Evolutionary conservation across 208 protist species (phyloP), one percentile per base, ranked within the genome.

Genomic region (Leishmania tropica): DNA sequence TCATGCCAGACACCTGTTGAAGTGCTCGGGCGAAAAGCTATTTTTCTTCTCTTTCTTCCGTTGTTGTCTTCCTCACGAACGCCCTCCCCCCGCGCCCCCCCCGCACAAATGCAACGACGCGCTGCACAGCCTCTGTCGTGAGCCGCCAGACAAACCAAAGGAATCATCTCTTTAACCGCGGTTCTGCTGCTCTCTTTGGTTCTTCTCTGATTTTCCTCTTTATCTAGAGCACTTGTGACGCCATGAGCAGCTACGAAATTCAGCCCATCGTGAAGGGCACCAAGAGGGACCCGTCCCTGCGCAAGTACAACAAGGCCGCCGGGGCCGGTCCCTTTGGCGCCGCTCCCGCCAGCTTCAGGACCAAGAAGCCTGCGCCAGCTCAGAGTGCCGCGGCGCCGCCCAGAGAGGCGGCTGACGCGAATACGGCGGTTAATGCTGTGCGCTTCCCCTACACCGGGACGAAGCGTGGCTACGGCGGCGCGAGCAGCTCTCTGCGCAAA

Each of bases 211-310:
- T 8, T 31, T 24, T 10, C 42, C 11, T 24, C 70, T 17, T 56
- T 13, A 13, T 35, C 10, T 24, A 45, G 45, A 74, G 70, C 28
- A 51, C 35, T 10, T 62, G 73, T 47, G 75, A 31, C 54, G 48
- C 76, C 45, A 90, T 83, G 79, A 95, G 91, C 86, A 96, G 91
- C 87, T 98, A 98, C 91, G 93, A 98, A 79, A 97, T 98, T 78
- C 83, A 95, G 79, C 96, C 96, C 21, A 89, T 97, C 51, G 84
- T 96, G 21, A 90, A 96, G 83, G 96, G 96, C 19, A 98, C 96
- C 45, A 94, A 92, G 86, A 95, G 91, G 81, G 96, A 98, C 83
- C 93, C 94, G 1, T 80, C 83, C 37, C 17, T 85, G 80, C 86
- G 74, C 54, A 91, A 94, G 70, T 97, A 95, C 87, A 97, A 97